phyloP scores from a whole-genome alignment of 495 filamentous ascomycete species.

The Durotheca rogersii region DNA sequence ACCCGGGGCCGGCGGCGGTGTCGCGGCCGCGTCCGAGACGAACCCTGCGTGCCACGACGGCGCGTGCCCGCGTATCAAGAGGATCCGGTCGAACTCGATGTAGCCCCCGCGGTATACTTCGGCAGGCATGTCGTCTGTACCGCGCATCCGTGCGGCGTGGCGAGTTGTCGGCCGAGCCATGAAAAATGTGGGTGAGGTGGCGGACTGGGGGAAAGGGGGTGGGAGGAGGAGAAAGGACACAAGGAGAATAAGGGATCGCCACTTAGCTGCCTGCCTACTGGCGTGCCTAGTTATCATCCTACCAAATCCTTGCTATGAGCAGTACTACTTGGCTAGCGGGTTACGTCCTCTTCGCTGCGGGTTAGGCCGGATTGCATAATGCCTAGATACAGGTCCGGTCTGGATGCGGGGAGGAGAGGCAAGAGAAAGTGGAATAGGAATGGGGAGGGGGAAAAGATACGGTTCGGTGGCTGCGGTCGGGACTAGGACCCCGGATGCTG shows the following conservation, averaged over 20 bases:
- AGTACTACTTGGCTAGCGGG: neutral
- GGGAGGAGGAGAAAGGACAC: neutral
- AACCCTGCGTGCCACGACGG: conserved; percentile 9
- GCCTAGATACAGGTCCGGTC: too few species aligned
- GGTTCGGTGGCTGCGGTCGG: too few species aligned
- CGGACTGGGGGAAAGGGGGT: neutral
- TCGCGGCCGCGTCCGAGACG: conserved; percentile 7
- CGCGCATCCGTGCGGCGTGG: too few species aligned
- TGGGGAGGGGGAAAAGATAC: neutral
- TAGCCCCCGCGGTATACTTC: conserved; percentile 8
- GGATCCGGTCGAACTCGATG: conserved; percentile 42
- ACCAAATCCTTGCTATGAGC: neutral
- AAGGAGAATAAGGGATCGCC: neutral
- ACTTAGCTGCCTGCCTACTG: neutral
- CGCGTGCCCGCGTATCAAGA: conserved; percentile 34
- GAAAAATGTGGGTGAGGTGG: neutral
- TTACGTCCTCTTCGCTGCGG: neutral
- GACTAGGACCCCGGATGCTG: too few species aligned
- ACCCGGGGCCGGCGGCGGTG: neutral
- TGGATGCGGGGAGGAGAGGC: too few species aligned
- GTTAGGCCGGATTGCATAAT: too few species aligned
- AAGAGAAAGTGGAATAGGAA: neutral
- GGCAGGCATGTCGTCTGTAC: too few species aligned
- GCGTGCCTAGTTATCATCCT: neutral
- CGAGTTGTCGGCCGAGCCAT: neutral